Evolutionary conservation across 1,284 basidiomycete genomes (phyloP).

Genomic region (Sanguinoderma infundibulare): DNA sequence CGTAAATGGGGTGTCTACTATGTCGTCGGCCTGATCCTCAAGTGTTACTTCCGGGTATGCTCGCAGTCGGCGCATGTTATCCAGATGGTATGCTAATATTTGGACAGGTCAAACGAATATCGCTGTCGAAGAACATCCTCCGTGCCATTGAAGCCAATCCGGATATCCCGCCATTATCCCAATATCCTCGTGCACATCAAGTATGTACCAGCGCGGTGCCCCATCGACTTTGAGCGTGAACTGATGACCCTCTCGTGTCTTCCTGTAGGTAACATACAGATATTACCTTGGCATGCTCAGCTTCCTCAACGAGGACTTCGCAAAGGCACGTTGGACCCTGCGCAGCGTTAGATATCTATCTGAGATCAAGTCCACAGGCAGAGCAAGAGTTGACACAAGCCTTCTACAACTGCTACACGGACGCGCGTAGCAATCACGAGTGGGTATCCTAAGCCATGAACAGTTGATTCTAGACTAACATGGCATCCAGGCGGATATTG

Average conservation of each 20-base stretch:
- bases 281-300: conserved; percentile 95
- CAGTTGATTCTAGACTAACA: neutral
- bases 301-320: conserved; percentile 92
- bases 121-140: conserved; percentile 90
- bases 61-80: neutral
- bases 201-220: conserved; percentile 46
- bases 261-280: conserved; percentile 77
- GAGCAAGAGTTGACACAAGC: conserved; percentile 84
- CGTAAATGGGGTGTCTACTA: conserved; percentile 95
- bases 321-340: conserved; percentile 53
- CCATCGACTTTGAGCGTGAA: neutral
- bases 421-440: conserved; percentile 80
- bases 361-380: conserved; percentile 49
- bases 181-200: conserved; percentile 87
- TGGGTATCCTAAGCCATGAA: conserved; percentile 42
- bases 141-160: conserved; percentile 86
- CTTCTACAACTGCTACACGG: conserved; percentile 78
- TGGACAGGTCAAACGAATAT: conserved; percentile 83
- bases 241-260: neutral
- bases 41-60: conserved; percentile 91
- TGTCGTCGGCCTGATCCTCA: conserved; percentile 90
- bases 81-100: neutral
- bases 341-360: neutral
- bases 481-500: conserved; percentile 72
- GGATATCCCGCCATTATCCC: conserved; percentile 79